phyloP scores from a whole-genome alignment of 192 early-diverging fungal genomes.

The Coemansia sp. region DNA sequence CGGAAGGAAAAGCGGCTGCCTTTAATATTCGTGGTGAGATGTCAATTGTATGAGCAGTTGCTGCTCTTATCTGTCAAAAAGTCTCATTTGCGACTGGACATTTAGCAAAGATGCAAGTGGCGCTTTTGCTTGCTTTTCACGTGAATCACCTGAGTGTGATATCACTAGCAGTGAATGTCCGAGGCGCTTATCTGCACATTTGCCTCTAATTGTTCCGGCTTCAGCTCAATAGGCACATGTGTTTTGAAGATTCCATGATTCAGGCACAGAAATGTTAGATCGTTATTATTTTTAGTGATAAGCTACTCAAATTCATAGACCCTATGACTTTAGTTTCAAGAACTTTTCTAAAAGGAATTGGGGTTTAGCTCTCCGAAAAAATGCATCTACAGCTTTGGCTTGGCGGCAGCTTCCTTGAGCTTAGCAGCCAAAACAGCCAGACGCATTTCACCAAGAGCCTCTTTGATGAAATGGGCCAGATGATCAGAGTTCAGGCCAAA shows the following conservation, averaged over 20 bases:
- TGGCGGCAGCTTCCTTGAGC: conserved; percentile 27
- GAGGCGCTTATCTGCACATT: background rate
- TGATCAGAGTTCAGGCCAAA: conserved; percentile 59
- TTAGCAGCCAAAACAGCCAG: conserved; percentile 57
- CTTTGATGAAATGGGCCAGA: conserved; percentile 79
- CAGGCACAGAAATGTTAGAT: background rate
- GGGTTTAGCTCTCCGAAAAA: too few species aligned
- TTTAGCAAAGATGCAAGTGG: background rate
- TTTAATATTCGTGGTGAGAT: too few species aligned
- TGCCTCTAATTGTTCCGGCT: background rate
- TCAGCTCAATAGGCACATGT: background rate
- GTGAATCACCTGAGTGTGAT: background rate
- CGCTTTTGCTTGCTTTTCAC: background rate
- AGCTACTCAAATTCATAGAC: too few species aligned
- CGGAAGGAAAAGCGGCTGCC: background rate
- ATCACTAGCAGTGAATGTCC: background rate
- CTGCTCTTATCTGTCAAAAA: background rate
- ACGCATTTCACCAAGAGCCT: conserved; percentile 86
- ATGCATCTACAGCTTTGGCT: conserved; percentile 37
- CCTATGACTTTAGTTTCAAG: too few species aligned
- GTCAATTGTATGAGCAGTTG: background rate
- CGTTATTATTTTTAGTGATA: too few species aligned
- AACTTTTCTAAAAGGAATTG: too few species aligned
- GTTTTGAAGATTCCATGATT: background rate
- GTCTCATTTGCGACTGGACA: background rate